Evolutionary conservation across 176 grass and related monocot genomes (phyloP).

Genomic region (Oryza officinalis): DNA sequence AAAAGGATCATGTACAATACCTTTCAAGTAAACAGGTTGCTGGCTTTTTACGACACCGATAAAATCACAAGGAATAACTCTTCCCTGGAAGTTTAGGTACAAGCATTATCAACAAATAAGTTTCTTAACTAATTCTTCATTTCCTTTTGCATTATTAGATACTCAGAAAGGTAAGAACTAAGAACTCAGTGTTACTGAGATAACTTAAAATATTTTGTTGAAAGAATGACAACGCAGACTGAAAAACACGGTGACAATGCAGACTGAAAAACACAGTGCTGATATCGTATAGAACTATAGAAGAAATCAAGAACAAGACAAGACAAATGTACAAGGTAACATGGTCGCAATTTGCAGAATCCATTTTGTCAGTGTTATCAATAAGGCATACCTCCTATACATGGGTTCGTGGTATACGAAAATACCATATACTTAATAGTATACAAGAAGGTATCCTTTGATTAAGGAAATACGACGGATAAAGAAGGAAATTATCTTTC

Average conservation of each 20-base stretch:
- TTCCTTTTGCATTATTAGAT: slow-evolving; percentile 14
- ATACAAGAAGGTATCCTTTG: too few species aligned
- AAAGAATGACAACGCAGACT: neutral
- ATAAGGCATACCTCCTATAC: too few species aligned
- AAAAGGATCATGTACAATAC: slow-evolving; percentile 28
- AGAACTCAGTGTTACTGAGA: neutral
- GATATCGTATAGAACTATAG: slow-evolving; percentile 16
- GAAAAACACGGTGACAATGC: neutral
- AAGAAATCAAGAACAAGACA: slow-evolving; percentile 7
- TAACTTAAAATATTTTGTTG: neutral
- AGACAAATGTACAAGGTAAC: slow-evolving; percentile 7
- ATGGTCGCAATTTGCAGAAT: neutral
- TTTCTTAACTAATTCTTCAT: neutral
- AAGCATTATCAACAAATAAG: slow-evolving; percentile 23
- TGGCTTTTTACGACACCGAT: slow-evolving; percentile 88
- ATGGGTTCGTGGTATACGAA: too few species aligned
- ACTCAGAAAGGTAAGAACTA: neutral
- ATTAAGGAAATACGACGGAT: too few species aligned
- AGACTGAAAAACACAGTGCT: neutral
- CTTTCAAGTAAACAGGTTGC: slow-evolving; percentile 87
- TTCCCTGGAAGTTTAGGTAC: slow-evolving; percentile 63
- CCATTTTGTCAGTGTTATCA: too few species aligned
- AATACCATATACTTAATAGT: too few species aligned
- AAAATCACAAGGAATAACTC: slow-evolving; percentile 97
- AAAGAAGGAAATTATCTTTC: too few species aligned